A percentile compares a stretch with the other conserved stretches of the same genome.
Evolutionary conservation across 2,329 filamentous ascomycete genomes (phyloP).

Genomic region (Aspergillus candidus): DNA sequence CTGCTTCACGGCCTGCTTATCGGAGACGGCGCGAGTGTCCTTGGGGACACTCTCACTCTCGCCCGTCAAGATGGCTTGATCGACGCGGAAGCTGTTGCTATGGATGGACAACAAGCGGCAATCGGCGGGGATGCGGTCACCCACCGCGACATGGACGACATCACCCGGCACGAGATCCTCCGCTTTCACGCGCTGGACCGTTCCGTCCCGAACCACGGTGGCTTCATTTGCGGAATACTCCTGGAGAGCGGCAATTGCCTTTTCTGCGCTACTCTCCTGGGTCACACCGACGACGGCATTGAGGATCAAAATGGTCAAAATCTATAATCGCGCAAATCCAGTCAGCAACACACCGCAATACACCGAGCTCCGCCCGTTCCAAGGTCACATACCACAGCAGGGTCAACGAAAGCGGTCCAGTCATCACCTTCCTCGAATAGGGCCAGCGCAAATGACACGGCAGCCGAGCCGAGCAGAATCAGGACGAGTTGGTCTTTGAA

Average conservation of each 20-base stretch:
- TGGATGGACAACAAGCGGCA: conserved; percentile 84
- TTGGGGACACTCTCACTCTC: conserved; percentile 97
- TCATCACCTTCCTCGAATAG: conserved; percentile 89
- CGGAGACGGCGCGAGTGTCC: conserved; percentile 62
- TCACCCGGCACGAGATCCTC: conserved; percentile 95
- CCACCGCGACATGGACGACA: conserved; percentile 78
- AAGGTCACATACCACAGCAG: conserved; percentile 67
- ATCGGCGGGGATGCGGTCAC: conserved; percentile 90
- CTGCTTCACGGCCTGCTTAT: conserved; percentile 85
- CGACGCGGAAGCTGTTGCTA: conserved; percentile 94
- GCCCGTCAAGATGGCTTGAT: conserved; percentile 94
- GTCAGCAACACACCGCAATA: conserved; percentile 15
- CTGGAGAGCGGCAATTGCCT: conserved; percentile 94
- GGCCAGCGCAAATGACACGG: conserved; percentile 86
- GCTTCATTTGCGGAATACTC: conserved; percentile 99
- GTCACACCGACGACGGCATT: conserved; percentile 97
- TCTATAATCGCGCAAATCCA: conserved; percentile 47
- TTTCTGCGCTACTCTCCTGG: conserved; percentile 97
- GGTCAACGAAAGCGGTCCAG: conserved; percentile 97
- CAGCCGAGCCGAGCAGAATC: conserved; percentile 86
- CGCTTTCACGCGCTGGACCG: conserved; percentile 78
- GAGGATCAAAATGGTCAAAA: conserved; percentile 91
- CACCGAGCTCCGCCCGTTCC: not conserved
- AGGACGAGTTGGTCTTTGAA: conserved; percentile 99
- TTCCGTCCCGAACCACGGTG: conserved; percentile 82